Conservation (phyloP, 305 asterid genomes). For the Plantago lanceolata region DNA sequence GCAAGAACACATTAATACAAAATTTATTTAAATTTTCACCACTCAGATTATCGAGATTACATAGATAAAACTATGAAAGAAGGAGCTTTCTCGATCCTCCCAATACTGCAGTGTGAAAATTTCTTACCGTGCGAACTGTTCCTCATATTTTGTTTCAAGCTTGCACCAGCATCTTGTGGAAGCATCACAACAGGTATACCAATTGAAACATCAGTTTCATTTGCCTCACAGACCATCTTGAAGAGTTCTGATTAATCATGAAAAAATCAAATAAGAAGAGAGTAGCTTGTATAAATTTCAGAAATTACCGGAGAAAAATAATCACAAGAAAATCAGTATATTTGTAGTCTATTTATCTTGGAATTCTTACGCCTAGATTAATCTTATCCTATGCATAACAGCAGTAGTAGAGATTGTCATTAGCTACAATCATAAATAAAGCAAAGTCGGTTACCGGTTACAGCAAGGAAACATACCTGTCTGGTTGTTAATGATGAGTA, state of each 20-base stretch:
- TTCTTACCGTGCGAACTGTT: constrained; percentile 60
- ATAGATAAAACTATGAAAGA: neutral
- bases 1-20: neutral
- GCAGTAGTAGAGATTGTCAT: neutral
- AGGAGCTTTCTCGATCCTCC: constrained; percentile 3
- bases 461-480: constrained; percentile 44
- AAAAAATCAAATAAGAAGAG: neutral
- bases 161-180: constrained; percentile 84
- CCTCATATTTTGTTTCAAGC: constrained; percentile 42
- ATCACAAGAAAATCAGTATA: constrained; percentile 8
- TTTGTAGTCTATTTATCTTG: neutral
- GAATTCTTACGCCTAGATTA: constrained; percentile 1
- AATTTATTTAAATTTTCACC: neutral
- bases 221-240: constrained; percentile 96
- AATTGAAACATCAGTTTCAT: constrained; percentile 60
- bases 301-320: neutral
- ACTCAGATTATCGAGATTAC: neutral
- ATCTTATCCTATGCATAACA: neutral
- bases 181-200: constrained; percentile 90
- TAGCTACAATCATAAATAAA: constrained; percentile 1
- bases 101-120: constrained; percentile 10
- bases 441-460: neutral
- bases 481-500: constrained; percentile 74
- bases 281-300: too few species aligned
- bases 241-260: constrained; percentile 59